Percentiles rank a stretch among this genome's conserved stretches.
Evolutionary conservation across 257 asterid genomes (phyloP).

Genomic region (Fraxinus anomala): DNA sequence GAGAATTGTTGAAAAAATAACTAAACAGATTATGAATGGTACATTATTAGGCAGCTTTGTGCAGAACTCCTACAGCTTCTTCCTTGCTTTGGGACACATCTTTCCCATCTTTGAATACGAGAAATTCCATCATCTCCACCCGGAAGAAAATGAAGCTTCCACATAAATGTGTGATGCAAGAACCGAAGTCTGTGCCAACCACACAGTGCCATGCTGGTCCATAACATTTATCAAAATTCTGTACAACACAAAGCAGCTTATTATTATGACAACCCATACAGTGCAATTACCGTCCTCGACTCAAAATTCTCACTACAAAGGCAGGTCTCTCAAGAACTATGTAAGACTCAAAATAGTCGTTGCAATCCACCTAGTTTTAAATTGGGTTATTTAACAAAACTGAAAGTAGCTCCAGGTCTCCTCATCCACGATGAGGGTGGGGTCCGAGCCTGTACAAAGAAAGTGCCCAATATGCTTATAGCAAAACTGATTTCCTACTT

Average conservation of each 20-base stretch:
- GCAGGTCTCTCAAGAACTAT: neutral
- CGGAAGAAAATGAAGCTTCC: constrained; percentile 35
- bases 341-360: neutral
- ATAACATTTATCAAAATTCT: constrained; percentile 28
- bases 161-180: constrained; percentile 31
- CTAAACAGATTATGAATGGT: no score
- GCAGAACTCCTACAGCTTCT: constrained; percentile 25
- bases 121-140: constrained; percentile 33
- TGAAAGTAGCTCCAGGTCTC: no score
- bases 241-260: constrained; percentile 10
- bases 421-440: no score
- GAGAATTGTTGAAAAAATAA: neutral
- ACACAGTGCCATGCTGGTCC: constrained; percentile 37
- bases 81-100: constrained; percentile 27
- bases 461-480: neutral
- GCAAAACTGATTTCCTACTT: no score
- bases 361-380: neutral
- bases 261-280: neutral
- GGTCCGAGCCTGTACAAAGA: neutral
- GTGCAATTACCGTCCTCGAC: neutral
- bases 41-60: constrained; percentile 5
- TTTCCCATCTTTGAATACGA: constrained; percentile 33
- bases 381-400: neutral
- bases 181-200: constrained; percentile 37
- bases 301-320: neutral